Percentiles rank a stretch among this genome's conserved stretches.
Conservation (phyloP, 2,329 filamentous ascomycete species). For the Diaporthe sp. region DNA sequence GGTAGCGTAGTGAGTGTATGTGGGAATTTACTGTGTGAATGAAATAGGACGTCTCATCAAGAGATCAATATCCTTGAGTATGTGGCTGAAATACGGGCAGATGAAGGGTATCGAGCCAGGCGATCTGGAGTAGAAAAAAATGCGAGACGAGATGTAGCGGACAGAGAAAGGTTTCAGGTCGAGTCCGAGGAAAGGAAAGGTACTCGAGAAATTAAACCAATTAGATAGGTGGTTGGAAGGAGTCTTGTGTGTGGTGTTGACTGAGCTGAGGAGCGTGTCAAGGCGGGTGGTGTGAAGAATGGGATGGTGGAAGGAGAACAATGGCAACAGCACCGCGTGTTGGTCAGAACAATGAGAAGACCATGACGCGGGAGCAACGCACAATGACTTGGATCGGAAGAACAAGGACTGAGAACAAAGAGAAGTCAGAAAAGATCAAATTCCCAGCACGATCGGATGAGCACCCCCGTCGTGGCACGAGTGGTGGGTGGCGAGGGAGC, state of each 20-base stretch:
- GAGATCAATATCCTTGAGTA: conserved; percentile 9
- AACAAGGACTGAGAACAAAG: conserved; percentile 32
- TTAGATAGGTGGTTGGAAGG: conserved; percentile 7
- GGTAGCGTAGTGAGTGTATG: background rate
- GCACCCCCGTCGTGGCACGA: background rate
- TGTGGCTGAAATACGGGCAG: background rate
- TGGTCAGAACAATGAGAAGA: conserved; percentile 37
- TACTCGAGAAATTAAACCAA: conserved; percentile 10
- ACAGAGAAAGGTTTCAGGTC: conserved; percentile 16
- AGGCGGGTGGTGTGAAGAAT: conserved; percentile 21
- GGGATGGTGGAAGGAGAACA: conserved; percentile 12
- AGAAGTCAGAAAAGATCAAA: conserved; percentile 7
- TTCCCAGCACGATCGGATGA: background rate
- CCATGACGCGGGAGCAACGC: conserved; percentile 16
- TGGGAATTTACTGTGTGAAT: background rate
- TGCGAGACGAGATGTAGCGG: background rate
- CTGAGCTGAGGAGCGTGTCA: background rate
- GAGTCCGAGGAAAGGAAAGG: background rate
- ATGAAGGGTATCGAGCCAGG: background rate
- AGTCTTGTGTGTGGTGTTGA: background rate
- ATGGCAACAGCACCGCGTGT: conserved; percentile 33
- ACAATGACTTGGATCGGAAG: conserved; percentile 10
- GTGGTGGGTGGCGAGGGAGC: background rate
- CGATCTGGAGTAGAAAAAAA: background rate
- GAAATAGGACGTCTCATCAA: conserved; percentile 10